Percentiles rank a stretch among this genome's conserved stretches.
phyloP scores from a whole-genome alignment of 306 rosid species.

The Vigna angularis region DNA sequence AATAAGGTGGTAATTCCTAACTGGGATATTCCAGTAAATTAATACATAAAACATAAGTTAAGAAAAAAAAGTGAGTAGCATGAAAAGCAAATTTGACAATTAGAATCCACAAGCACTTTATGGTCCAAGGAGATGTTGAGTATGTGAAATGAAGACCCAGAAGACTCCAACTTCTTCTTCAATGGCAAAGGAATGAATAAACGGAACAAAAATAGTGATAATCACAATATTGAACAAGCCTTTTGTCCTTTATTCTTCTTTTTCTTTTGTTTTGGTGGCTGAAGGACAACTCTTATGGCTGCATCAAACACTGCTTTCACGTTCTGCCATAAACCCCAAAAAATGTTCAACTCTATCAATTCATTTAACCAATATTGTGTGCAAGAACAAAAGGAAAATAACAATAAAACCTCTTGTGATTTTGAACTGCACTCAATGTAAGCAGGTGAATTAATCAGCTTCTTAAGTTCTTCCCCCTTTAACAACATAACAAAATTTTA shows the following conservation, averaged over 20 bases:
- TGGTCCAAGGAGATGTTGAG: conserved; percentile 63
- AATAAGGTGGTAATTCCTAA: conserved; percentile 60
- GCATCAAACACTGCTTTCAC: conserved; percentile 96
- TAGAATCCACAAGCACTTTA: conserved; percentile 66
- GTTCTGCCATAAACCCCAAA: conserved; percentile 61
- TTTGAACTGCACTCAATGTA: conserved; percentile 99
- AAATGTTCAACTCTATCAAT: conserved; percentile 10
- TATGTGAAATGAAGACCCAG: conserved; percentile 56
- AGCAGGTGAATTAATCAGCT: conserved; percentile 91
- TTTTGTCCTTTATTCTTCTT: conserved; percentile 92
- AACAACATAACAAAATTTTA: conserved; percentile 34
- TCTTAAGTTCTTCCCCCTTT: conserved; percentile 97
- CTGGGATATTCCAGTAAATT: conserved; percentile 63
- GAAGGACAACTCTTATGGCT: conserved; percentile 98
- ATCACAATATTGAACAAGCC: conserved; percentile 98
- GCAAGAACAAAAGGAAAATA: neutral
- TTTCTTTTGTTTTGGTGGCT: conserved; percentile 99
- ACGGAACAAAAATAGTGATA: neutral
- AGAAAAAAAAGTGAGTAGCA: conserved; percentile 54
- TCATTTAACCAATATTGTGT: neutral
- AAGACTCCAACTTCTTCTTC: conserved; percentile 78
- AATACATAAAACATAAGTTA: conserved; percentile 56
- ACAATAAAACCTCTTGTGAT: conserved; percentile 72
- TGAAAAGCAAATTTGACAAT: conserved; percentile 60
- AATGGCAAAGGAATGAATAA: conserved; percentile 49